phyloP scores from a whole-genome alignment of 75 land plant genomes.

The Picea glauca region DNA sequence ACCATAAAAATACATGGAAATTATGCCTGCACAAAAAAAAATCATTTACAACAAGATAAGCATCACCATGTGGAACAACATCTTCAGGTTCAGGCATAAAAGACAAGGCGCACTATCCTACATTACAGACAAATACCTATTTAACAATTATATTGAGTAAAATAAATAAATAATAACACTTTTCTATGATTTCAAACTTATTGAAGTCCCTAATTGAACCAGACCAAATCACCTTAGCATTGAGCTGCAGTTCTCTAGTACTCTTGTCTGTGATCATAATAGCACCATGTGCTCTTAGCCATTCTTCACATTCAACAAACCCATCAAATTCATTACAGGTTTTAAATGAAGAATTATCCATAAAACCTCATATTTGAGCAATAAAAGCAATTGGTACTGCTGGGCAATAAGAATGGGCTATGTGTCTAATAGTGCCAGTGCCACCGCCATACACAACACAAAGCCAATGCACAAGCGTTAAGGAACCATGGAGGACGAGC shows the following conservation, averaged over 20 bases:
- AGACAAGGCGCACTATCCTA: slow-evolving; percentile 74
- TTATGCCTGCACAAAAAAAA: slow-evolving; percentile 55
- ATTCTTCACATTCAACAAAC: slow-evolving; percentile 86
- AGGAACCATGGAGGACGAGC: too few species aligned
- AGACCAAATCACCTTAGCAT: slow-evolving; percentile 65
- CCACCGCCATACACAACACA: slow-evolving; percentile 2
- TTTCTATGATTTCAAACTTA: not conserved
- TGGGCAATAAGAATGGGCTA: slow-evolving; percentile 92
- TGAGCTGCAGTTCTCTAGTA: slow-evolving; percentile 61
- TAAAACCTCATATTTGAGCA: slow-evolving; percentile 67
- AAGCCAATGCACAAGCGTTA: too few species aligned
- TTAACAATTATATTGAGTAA: not conserved
- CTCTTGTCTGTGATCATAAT: slow-evolving; percentile 40
- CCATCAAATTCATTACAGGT: slow-evolving; percentile 35
- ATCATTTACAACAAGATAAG: slow-evolving; percentile 88
- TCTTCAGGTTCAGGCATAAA: slow-evolving; percentile 97
- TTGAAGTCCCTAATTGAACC: not conserved
- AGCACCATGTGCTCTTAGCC: slow-evolving; percentile 92
- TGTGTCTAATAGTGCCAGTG: slow-evolving; percentile 73
- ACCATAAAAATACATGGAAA: not conserved
- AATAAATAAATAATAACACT: not conserved
- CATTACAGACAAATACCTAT: slow-evolving; percentile 5
- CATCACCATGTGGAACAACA: slow-evolving; percentile 95
- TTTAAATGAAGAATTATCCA: slow-evolving; percentile 1
- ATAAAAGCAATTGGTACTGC: slow-evolving; percentile 66